phyloP scores from a whole-genome alignment of 768 basidiomycete genomes.

The Aureoboletus auriporus region DNA sequence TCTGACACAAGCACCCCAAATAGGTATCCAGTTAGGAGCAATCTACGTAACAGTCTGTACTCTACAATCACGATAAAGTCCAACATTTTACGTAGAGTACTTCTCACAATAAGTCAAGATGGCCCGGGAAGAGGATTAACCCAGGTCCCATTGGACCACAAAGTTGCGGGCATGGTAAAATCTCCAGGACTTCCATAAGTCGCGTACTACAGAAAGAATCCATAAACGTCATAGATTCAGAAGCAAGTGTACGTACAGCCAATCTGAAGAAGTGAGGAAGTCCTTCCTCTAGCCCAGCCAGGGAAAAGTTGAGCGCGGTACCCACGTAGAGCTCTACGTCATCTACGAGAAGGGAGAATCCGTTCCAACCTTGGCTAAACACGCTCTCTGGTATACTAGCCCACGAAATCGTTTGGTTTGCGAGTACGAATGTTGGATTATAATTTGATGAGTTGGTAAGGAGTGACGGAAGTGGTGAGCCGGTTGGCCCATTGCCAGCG shows the following conservation, averaged over 20 bases:
- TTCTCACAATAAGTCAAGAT: conserved; percentile 27
- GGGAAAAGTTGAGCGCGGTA: conserved; percentile 61
- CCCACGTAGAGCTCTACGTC: conserved; percentile 83
- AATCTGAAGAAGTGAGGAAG: conserved; percentile 77
- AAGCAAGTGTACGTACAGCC: conserved; percentile 47
- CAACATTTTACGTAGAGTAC: too few species aligned
- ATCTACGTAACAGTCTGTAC: neutral
- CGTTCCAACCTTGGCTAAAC: conserved; percentile 53
- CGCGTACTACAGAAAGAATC: conserved; percentile 39
- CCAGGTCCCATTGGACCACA: conserved; percentile 83
- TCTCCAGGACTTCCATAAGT: conserved; percentile 53
- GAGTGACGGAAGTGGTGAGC: conserved; percentile 67
- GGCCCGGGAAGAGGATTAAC: conserved; percentile 68
- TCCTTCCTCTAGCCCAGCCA: conserved; percentile 54
- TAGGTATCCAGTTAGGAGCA: neutral
- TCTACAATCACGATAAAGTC: too few species aligned
- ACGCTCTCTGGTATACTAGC: conserved; percentile 35
- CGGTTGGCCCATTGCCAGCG: conserved; percentile 64
- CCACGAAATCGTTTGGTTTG: conserved; percentile 59
- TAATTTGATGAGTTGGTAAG: conserved; percentile 71
- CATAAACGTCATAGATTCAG: conserved; percentile 2
- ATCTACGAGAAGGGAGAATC: conserved; percentile 77
- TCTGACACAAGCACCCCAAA: conserved; percentile 14
- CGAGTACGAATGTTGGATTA: conserved; percentile 49
- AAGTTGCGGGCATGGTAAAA: conserved; percentile 73